These are phyloP conservation scores for Datura wrightii DNA, from an alignment of 257 asterid genomes.

Conservation along the genomic window DNA sequence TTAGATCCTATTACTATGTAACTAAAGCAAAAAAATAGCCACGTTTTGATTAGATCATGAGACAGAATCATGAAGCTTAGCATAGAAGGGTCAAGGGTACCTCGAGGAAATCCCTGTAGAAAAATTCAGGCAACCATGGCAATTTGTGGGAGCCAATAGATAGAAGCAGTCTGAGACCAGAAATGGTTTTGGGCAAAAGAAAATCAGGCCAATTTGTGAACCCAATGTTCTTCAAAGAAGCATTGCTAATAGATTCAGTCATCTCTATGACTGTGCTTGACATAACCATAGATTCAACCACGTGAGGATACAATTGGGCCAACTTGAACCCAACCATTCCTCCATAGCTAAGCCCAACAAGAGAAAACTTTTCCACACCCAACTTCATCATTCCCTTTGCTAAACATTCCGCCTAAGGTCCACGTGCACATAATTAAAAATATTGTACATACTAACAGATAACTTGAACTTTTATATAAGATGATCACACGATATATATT, in stretches of 20 bases:
- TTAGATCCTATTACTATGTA: background rate
- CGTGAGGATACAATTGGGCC: conserved; percentile 37
- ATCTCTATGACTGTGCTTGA: conserved; percentile 32
- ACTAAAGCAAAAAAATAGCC: too few species aligned
- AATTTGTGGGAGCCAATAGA: conserved; percentile 35
- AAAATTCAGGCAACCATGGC: conserved; percentile 35
- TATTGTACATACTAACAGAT: background rate
- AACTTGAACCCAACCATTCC: conserved; percentile 38
- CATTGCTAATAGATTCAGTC: conserved; percentile 31
- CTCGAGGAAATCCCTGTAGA: conserved; percentile 35
- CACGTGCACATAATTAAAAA: background rate
- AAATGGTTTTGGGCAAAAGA: conserved; percentile 36
- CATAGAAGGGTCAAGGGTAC: background rate
- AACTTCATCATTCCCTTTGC: conserved; percentile 43
- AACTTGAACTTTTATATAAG: background rate
- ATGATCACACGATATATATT: background rate
- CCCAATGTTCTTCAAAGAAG: background rate
- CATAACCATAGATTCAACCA: conserved; percentile 39
- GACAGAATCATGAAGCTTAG: conserved; percentile 11
- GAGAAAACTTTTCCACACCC: conserved; percentile 41
- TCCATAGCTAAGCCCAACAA: conserved; percentile 47
- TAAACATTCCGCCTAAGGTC: conserved; percentile 31
- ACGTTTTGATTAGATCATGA: background rate
- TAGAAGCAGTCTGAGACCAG: conserved; percentile 7
- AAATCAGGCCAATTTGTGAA: conserved; percentile 5